A percentile compares a stretch with the other conserved stretches of the same genome.
phyloP scores from a whole-genome alignment of 345 rosid species.

The Populus nigra region DNA sequence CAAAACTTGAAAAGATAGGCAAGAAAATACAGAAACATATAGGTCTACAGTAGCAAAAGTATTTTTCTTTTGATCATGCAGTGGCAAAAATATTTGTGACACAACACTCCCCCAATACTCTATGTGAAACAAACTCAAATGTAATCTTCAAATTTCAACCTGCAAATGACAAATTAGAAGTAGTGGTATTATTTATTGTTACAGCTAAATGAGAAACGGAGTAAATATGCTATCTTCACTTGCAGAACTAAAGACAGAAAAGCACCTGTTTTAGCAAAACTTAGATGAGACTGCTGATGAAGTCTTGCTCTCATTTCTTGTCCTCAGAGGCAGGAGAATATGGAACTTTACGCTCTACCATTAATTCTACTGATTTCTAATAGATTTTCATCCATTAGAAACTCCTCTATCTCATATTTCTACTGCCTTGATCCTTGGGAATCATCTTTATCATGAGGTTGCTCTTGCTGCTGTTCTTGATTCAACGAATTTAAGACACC shows the following conservation, averaged over 20 bases:
- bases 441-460: constrained; percentile 19
- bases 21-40: constrained; percentile 7
- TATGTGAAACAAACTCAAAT: constrained; percentile 18
- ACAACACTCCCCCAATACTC: constrained; percentile 10
- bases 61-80: background rate
- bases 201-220: no score
- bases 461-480: constrained; percentile 12
- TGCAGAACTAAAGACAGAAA: background rate
- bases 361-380: background rate
- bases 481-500: constrained; percentile 19
- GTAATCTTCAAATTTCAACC: constrained; percentile 22
- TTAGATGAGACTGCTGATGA: constrained; percentile 6
- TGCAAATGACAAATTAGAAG: constrained; percentile 15
- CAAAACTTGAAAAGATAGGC: constrained; percentile 9
- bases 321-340: constrained; percentile 1
- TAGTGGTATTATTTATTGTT: background rate
- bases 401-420: constrained; percentile 8
- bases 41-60: background rate
- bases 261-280: constrained; percentile 15
- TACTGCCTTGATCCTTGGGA: constrained; percentile 35
- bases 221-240: background rate
- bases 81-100: background rate
- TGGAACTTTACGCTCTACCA: background rate
- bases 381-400: background rate
- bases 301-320: constrained; percentile 14